Evolutionary conservation across 371 early-diverging fungal species (phyloP).

Genomic region (Syncephalis fuscata): DNA sequence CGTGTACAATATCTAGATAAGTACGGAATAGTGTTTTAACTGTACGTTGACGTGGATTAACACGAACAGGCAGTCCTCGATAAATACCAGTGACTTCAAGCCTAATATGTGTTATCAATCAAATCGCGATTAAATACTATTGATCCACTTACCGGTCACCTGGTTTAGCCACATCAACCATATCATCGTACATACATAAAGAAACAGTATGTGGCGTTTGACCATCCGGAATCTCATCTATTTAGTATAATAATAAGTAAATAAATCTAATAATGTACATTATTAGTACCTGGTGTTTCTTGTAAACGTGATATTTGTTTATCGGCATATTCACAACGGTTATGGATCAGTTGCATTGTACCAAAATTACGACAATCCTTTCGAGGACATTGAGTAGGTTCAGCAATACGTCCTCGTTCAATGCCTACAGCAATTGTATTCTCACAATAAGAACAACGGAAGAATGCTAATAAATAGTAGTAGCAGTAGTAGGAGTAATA

Average conservation of each 20-base stretch:
- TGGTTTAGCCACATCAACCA: constrained; percentile 92
- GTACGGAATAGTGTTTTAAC: constrained; percentile 93
- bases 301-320: constrained; percentile 96
- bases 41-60: constrained; percentile 82
- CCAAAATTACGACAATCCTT: constrained; percentile 60
- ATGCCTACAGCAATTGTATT: constrained; percentile 61
- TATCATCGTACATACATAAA: constrained; percentile 80
- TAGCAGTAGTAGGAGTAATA: too few species aligned
- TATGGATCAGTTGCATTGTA: constrained; percentile 80
- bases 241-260: constrained; percentile 16
- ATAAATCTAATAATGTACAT: too few species aligned
- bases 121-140: background rate
- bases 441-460: constrained; percentile 82
- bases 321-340: constrained; percentile 85
- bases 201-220: constrained; percentile 98
- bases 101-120: background rate
- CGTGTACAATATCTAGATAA: constrained; percentile 92
- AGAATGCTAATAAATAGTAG: constrained; percentile 46
- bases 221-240: constrained; percentile 89
- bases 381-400: constrained; percentile 85
- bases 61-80: constrained; percentile 90
- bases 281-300: constrained; percentile 91
- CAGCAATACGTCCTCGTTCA: constrained; percentile 83
- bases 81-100: constrained; percentile 94
- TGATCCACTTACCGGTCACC: constrained; percentile 78